Conservation (phyloP, 495 filamentous ascomycete genomes). For the Talaromyces trachyspermus region DNA sequence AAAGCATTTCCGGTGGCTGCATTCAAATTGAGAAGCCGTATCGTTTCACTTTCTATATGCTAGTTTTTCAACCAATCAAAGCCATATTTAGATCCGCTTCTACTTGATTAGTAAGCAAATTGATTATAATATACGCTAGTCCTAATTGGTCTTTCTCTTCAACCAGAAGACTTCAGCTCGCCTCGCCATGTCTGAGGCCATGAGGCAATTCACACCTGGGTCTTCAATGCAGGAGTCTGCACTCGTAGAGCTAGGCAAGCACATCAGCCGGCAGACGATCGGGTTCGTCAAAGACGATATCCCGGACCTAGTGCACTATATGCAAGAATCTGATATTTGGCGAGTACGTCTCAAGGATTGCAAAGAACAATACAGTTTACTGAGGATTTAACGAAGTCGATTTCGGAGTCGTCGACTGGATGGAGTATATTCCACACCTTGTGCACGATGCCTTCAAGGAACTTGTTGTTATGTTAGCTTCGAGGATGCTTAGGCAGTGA, state of each 20-base stretch:
- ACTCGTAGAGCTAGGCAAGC: not conserved
- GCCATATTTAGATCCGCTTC: no score
- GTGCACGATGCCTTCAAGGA: conserved; percentile 1
- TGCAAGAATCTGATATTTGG: conserved; percentile 2
- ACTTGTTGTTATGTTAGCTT: conserved; percentile 2
- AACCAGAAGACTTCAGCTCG: not conserved
- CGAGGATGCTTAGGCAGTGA: conserved; percentile 6
- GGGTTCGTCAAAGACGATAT: conserved; percentile 2
- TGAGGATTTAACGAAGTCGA: conserved; percentile 1
- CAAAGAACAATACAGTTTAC: not conserved
- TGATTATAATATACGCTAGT: no score
- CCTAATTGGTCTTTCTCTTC: conserved; percentile 1
- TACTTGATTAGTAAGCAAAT: no score
- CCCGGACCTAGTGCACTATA: conserved; percentile 1
- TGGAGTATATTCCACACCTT: not conserved
- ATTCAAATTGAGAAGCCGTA: no score
- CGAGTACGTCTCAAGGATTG: conserved; percentile 2
- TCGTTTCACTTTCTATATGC: no score
- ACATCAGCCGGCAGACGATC: not conserved
- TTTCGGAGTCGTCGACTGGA: conserved; percentile 1
- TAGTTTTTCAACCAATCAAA: no score
- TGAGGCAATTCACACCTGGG: conserved; percentile 1
- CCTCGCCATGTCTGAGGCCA: conserved; percentile 2
- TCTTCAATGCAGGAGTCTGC: not conserved
- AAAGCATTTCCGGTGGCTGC: no score